A percentile compares a stretch with the other conserved stretches of the same genome.
Conservation (phyloP, 352 stramenopile genomes). For the Phytophthora litchii region DNA sequence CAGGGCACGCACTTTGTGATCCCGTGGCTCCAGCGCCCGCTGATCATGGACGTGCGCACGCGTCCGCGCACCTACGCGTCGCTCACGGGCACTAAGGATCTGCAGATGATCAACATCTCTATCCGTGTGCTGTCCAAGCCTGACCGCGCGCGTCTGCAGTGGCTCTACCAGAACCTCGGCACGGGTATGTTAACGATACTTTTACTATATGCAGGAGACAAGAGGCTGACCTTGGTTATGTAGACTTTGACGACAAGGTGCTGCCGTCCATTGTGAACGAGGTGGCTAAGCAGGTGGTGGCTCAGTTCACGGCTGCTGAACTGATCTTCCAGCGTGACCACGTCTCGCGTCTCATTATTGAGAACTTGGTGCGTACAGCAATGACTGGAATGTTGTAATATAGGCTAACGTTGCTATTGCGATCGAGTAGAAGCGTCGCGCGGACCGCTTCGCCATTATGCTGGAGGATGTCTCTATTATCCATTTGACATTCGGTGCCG, state of each 20-base stretch:
- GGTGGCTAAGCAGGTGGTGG: slow-evolving; percentile 98
- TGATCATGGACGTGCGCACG: slow-evolving; percentile 95
- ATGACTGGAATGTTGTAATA: neutral
- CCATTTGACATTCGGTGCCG: slow-evolving; percentile 97
- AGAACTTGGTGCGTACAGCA: slow-evolving; percentile 86
- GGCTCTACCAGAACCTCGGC: slow-evolving; percentile 97
- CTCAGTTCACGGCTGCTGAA: slow-evolving; percentile 98
- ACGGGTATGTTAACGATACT: slow-evolving; percentile 53
- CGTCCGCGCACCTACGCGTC: slow-evolving; percentile 94
- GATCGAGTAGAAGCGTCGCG: slow-evolving; percentile 72
- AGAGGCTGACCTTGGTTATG: slow-evolving; percentile 1
- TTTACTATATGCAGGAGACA: neutral
- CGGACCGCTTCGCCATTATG: slow-evolving; percentile 92
- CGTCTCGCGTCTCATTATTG: slow-evolving; percentile 95
- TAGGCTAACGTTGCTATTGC: slow-evolving; percentile 16
- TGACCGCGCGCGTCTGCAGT: slow-evolving; percentile 92
- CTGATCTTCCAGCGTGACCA: slow-evolving; percentile 99
- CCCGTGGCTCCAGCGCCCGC: slow-evolving; percentile 97
- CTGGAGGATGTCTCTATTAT: slow-evolving; percentile 99
- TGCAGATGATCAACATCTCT: slow-evolving; percentile 99
- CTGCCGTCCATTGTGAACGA: slow-evolving; percentile 99
- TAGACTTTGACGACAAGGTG: slow-evolving; percentile 98
- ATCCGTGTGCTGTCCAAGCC: slow-evolving; percentile 99
- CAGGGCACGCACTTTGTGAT: slow-evolving; percentile 98
- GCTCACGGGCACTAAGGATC: slow-evolving; percentile 94